Evolutionary conservation across 129 eudicot species (phyloP).

Genomic region (Scalesia atractyloides): DNA sequence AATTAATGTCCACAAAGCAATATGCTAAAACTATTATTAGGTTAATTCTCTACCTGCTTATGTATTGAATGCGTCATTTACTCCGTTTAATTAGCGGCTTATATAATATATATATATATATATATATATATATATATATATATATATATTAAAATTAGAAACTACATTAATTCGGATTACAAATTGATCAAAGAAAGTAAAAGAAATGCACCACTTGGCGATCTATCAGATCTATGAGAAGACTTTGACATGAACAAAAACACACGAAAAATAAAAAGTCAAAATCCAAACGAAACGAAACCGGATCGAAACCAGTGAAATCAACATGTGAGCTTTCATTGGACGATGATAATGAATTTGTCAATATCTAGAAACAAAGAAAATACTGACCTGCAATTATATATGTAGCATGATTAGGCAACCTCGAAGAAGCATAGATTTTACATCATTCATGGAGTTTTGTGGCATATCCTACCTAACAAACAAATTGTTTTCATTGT

Average conservation of each 20-base stretch:
- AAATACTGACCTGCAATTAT: neutral
- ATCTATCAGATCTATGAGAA: neutral
- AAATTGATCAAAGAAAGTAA: neutral
- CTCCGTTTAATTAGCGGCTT: no score
- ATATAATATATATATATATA: no score
- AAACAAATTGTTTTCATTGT: slow-evolving; percentile 1
- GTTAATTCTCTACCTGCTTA: no score
- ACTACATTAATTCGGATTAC: neutral
- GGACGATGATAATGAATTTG: neutral
- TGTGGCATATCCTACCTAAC: neutral
- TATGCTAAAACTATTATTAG: no score
- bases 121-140: no score
- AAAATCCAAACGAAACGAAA: neutral
- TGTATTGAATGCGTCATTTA: no score
- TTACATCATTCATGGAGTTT: neutral
- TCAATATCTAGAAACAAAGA: neutral
- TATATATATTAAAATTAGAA: no score
- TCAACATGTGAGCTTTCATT: slow-evolving; percentile 15
- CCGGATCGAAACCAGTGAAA: neutral
- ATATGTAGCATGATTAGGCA: neutral
- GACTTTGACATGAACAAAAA: neutral
- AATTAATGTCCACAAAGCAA: no score
- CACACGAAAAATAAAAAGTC: neutral
- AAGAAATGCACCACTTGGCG: neutral
- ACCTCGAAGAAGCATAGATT: slow-evolving; percentile 8